Conservation (phyloP, 805 yeast genomes). For the Yamadazyma sp. region DNA sequence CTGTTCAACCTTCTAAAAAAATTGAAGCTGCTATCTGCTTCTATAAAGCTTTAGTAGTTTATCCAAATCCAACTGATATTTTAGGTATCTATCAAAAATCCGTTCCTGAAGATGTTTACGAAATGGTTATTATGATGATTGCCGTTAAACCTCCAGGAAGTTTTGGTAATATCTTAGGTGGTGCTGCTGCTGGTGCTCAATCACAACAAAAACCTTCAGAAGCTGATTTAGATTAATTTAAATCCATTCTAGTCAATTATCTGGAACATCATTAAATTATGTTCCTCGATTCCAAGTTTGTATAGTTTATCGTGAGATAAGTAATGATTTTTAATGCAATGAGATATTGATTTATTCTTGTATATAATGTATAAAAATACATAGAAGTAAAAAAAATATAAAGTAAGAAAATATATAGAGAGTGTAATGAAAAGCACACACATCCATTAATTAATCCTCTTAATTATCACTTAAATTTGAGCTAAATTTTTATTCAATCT, state of each 20-base stretch:
- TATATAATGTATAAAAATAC: slow-evolving; percentile 2
- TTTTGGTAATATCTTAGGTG: slow-evolving; percentile 61
- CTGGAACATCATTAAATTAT: too few relatives aligned
- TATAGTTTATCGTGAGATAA: too few relatives aligned
- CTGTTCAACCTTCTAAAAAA: slow-evolving; percentile 63
- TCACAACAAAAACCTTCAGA: slow-evolving; percentile 23
- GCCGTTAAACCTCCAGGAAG: slow-evolving; percentile 87
- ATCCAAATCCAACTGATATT: slow-evolving; percentile 93
- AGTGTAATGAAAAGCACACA: too few relatives aligned
- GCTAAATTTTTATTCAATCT: slow-evolving; percentile 47
- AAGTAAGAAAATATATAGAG: too few relatives aligned
- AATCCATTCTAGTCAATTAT: too few relatives aligned
- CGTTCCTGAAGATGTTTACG: slow-evolving; percentile 78
- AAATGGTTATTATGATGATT: slow-evolving; percentile 81
- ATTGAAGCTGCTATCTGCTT: slow-evolving; percentile 84
- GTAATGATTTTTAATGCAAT: too few relatives aligned
- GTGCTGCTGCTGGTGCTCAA: too few relatives aligned
- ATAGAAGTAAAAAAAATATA: too few relatives aligned
- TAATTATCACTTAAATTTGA: too few relatives aligned
- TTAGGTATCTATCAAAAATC: slow-evolving; percentile 87
- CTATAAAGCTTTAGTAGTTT: slow-evolving; percentile 89
- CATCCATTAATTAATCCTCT: too few relatives aligned
- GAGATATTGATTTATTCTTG: slow-evolving; percentile 3
- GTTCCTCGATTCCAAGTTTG: too few relatives aligned
- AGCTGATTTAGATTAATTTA: slow-evolving; percentile 21